A percentile compares a stretch with the other conserved stretches of the same genome.
These are phyloP conservation scores for Dendrothele bispora DNA, from an alignment of 768 basidiomycete genomes.

Conservation along the genomic window DNA sequence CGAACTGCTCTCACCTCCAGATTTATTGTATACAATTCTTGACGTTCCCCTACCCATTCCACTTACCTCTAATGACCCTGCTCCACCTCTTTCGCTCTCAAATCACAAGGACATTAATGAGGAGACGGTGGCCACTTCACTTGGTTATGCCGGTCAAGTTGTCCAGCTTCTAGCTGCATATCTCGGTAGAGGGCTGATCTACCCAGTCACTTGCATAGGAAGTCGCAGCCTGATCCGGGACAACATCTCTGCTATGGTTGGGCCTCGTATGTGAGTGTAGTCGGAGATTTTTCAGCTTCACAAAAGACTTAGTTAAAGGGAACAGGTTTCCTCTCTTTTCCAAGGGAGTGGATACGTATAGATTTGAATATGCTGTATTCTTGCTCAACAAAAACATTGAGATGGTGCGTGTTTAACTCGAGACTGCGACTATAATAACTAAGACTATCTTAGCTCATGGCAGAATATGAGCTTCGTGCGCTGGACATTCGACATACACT, in stretches of 20 bases:
- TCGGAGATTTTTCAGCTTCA: background rate
- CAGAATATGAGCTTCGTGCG: conserved; percentile 82
- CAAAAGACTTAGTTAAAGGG: conserved; percentile 10
- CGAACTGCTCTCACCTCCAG: conserved; percentile 77
- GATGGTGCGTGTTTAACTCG: conserved; percentile 52
- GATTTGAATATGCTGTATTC: conserved; percentile 98
- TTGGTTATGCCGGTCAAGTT: conserved; percentile 89
- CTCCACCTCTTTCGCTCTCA: conserved; percentile 73
- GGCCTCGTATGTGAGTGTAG: conserved; percentile 80
- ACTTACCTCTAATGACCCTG: conserved; percentile 68
- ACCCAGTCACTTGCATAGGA: conserved; percentile 88
- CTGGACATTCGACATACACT: conserved; percentile 95
- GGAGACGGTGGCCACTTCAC: conserved; percentile 82
- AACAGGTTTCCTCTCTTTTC: conserved; percentile 92
- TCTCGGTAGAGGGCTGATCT: conserved; percentile 71
- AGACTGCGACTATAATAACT: background rate
- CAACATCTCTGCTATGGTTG: conserved; percentile 92
- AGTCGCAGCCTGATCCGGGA: conserved; percentile 91
- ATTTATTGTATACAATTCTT: conserved; percentile 88
- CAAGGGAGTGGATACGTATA: conserved; percentile 92
- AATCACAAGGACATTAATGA: conserved; percentile 77
- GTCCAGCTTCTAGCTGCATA: conserved; percentile 82
- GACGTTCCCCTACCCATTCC: conserved; percentile 91
- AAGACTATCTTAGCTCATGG: conserved; percentile 69
- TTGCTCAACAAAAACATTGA: conserved; percentile 97